Base-by-base conservation (phyloP, 2,329 filamentous ascomycete genomes). In the Alternaria metachromatica region DNA sequence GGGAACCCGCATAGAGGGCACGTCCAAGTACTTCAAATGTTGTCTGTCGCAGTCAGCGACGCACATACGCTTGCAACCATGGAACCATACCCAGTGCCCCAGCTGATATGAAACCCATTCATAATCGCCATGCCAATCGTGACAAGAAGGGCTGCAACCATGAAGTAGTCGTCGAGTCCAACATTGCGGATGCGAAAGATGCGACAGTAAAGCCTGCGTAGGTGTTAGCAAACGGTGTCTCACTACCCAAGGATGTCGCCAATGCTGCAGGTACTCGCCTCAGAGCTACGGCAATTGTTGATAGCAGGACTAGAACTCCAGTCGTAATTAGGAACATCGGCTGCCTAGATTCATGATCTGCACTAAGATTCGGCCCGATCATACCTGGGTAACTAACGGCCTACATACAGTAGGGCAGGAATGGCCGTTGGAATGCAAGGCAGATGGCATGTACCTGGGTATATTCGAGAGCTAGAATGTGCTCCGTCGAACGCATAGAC, bases 31-130 rank as follows among this genome's bases (percentile, higher is more conserved):
- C 45, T 18, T 26, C 23, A 48, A n/a, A 48, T 48, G 45, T 48
- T 48, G 45, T 48, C 45, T 48, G 15, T 48, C 20, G 23, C 5
- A 15, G 45, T 48, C 13, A 46, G 20, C 18, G 13, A n/a, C 20
- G 37, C 37, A 41, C 37, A 41, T 41, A 41, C 37, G n/a, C 37
- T 41, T 41, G n/a, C 37, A 41, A 18, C 37, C 8, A 28, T 25
- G 3, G 37, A 20, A 23, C 18, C 43, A 15, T 55, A 56, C 59
- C 59, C 59, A 21, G 59, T 62, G 13, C 59, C 59, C 53, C 53
- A 51, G 45, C 51, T 50, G 30, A 61, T 25, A 43, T 50, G 58
- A 30, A 50, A 51, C 5, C 28, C 51, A 25, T 61, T 61, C 53
- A 56, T 55, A 13, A 56, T 50, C 3, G 44, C 58, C 51, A 61